phyloP scores from a whole-genome alignment of 129 eudicot genomes.

The Flaveria brownii region DNA sequence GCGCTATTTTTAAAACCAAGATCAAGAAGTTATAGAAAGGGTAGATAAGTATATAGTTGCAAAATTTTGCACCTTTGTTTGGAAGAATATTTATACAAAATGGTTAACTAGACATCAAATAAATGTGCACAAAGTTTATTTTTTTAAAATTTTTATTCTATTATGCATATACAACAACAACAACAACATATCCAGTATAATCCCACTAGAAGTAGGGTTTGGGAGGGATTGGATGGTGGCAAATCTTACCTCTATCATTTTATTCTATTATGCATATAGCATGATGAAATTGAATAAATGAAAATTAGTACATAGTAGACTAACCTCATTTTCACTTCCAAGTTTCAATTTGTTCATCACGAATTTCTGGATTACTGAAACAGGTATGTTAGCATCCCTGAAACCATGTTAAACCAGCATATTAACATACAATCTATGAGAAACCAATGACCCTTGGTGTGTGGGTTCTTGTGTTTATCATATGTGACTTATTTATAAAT shows the following conservation, averaged over 20 bases:
- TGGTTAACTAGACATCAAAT: slow-evolving; percentile 4
- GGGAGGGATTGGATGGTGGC: too few relatives aligned
- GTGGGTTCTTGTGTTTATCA: background rate
- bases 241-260: too few relatives aligned
- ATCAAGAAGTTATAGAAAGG: slow-evolving; percentile 2
- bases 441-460: background rate
- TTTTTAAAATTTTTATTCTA: background rate
- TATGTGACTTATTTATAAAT: too few relatives aligned
- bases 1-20: too few relatives aligned
- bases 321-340: slow-evolving; percentile 76
- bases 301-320: background rate
- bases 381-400: slow-evolving; percentile 79
- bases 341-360: slow-evolving; percentile 71
- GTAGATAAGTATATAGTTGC: background rate
- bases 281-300: slow-evolving; percentile 10
- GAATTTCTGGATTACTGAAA: slow-evolving; percentile 72
- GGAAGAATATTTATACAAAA: slow-evolving; percentile 1
- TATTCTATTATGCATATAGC: background rate
- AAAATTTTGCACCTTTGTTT: background rate
- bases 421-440: slow-evolving; percentile 24
- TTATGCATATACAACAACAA: background rate
- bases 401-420: slow-evolving; percentile 28
- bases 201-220: too few relatives aligned
- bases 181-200: too few relatives aligned
- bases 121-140: background rate